phyloP scores from a whole-genome alignment of 768 basidiomycete species.

The Tricholoma flavovirens region DNA sequence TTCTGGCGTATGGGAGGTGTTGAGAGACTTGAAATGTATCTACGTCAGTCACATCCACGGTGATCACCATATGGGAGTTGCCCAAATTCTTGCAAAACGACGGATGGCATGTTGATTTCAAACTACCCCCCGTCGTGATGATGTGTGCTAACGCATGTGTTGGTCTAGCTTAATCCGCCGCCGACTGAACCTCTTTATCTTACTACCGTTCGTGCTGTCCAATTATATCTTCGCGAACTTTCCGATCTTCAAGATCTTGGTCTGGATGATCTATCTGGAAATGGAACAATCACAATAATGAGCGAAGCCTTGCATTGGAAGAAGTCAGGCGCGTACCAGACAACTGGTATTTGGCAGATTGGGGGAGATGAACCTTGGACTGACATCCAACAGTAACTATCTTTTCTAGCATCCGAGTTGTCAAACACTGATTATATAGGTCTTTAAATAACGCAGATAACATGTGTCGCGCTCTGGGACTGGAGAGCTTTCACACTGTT shows the following conservation, averaged over 20 bases:
- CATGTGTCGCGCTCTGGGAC: slow-evolving; percentile 48
- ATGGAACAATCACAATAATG: slow-evolving; percentile 51
- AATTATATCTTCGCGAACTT: slow-evolving; percentile 68
- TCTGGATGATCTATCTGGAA: slow-evolving; percentile 38
- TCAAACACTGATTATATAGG: slow-evolving; percentile 23
- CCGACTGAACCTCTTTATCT: slow-evolving; percentile 64
- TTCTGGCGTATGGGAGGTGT: slow-evolving; percentile 46
- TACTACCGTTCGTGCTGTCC: slow-evolving; percentile 49
- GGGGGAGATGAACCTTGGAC: slow-evolving; percentile 42
- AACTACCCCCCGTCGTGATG: neutral
- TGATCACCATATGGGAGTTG: slow-evolving; percentile 86
- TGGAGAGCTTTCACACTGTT: slow-evolving; percentile 60
- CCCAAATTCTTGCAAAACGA: slow-evolving; percentile 67
- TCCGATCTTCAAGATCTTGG: slow-evolving; percentile 70
- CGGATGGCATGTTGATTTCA: slow-evolving; percentile 40
- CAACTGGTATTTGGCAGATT: slow-evolving; percentile 36
- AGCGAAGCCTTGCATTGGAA: slow-evolving; percentile 51
- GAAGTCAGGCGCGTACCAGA: slow-evolving; percentile 29
- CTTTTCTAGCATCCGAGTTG: neutral
- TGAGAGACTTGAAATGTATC: slow-evolving; percentile 71
- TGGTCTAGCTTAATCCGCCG: slow-evolving; percentile 56
- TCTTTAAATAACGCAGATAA: slow-evolving; percentile 34
- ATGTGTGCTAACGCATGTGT: neutral
- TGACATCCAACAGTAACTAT: slow-evolving; percentile 32
- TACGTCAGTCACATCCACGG: slow-evolving; percentile 89